These are phyloP conservation scores for Linum lewisii DNA, from an alignment of 345 rosid species.

Conservation along the genomic window DNA sequence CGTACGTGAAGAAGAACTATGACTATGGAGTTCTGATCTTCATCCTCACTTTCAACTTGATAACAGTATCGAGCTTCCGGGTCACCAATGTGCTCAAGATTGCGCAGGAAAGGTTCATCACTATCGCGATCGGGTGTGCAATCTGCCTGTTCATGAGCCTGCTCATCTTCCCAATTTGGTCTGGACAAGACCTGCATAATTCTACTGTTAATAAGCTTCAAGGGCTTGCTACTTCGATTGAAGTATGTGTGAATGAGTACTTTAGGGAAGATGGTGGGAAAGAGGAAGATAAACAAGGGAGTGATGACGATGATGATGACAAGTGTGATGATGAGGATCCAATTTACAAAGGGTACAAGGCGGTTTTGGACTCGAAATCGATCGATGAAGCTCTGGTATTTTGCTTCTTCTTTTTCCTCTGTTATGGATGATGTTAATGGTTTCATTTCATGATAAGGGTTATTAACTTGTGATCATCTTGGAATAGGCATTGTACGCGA, in stretches of 20 bases:
- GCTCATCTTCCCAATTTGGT: conserved; percentile 71
- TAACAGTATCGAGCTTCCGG: conserved; percentile 75
- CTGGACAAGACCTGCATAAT: conserved; percentile 77
- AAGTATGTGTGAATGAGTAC: conserved; percentile 67
- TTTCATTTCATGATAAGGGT: not conserved
- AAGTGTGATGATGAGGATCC: conserved; percentile 32
- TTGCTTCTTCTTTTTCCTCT: no score
- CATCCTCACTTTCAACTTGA: conserved; percentile 69
- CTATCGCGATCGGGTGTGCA: conserved; percentile 66
- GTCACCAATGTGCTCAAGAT: conserved; percentile 46
- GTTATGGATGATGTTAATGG: conserved; percentile 6
- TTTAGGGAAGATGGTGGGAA: conserved; percentile 33
- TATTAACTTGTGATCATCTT: not conserved
- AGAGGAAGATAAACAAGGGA: conserved; percentile 17
- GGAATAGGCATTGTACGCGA: conserved; percentile 58
- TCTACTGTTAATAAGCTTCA: conserved; percentile 59
- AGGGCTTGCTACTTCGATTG: conserved; percentile 61
- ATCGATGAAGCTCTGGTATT: conserved; percentile 66
- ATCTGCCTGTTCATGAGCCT: conserved; percentile 71
- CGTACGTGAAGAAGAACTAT: conserved; percentile 71
- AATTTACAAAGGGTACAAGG: conserved; percentile 58
- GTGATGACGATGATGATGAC: not conserved
- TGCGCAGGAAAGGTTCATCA: conserved; percentile 57
- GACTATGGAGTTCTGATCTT: conserved; percentile 87
- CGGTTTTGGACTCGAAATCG: conserved; percentile 70